phyloP scores from a whole-genome alignment of 2,329 filamentous ascomycete genomes.

The Colletotrichum gigasporum region DNA sequence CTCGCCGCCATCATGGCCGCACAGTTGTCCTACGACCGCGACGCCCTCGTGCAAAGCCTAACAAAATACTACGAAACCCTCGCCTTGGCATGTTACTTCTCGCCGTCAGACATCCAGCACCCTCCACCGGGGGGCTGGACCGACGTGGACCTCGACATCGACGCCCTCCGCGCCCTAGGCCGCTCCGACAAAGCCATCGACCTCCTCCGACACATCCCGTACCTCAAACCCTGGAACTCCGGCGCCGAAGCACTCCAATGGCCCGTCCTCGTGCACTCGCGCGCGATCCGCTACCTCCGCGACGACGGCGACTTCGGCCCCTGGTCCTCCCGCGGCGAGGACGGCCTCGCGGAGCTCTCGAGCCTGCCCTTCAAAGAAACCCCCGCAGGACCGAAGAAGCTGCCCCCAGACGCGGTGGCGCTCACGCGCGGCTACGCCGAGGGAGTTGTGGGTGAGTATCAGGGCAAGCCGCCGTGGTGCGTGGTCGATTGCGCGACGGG shows the following conservation, averaged over 20 bases:
- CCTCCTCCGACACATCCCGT: slow-evolving; percentile 13
- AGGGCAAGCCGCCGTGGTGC: neutral
- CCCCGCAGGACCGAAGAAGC: neutral
- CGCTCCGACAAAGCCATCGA: slow-evolving; percentile 13
- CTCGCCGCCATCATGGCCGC: too few species aligned
- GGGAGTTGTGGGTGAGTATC: too few species aligned
- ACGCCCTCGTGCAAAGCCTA: neutral
- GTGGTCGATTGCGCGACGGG: neutral
- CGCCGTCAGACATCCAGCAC: neutral
- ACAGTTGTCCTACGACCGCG: neutral
- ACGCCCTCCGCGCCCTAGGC: slow-evolving; percentile 10
- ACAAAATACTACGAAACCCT: neutral
- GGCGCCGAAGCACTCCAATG: neutral
- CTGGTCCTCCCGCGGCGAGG: neutral
- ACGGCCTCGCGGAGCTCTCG: slow-evolving; percentile 6
- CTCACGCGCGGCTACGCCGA: neutral
- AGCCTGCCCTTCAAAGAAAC: neutral
- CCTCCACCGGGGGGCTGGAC: slow-evolving; percentile 15
- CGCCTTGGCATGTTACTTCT: slow-evolving; percentile 5
- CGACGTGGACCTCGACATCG: slow-evolving; percentile 11
- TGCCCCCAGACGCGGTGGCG: neutral
- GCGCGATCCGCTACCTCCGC: slow-evolving; percentile 13
- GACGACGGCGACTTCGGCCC: slow-evolving; percentile 3
- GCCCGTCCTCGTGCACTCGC: neutral
- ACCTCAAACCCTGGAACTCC: neutral